Evolutionary conservation across 1,139 yeast genomes (phyloP), one percentile per base, ranked within the genome.

Genomic region (Maudiozyma humilis): DNA sequence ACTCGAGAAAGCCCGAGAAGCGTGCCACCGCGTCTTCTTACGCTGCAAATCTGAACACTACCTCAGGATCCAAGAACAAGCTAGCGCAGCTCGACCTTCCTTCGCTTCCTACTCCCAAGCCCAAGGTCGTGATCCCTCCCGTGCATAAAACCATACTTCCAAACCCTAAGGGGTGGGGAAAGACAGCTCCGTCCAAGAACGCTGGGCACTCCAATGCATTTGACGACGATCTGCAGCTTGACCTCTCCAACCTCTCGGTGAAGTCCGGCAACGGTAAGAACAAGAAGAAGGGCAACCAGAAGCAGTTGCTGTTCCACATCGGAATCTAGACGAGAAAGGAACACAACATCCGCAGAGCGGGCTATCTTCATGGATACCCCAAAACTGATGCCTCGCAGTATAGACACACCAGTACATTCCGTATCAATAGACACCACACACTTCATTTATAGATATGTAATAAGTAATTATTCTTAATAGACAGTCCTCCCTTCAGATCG

Each of bases 1-100:
- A 48, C 16, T 32, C 45, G 5, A 38, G 43, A 35, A 44, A 36
- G 14, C 31, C 39, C 3, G 32, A 36, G 3, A 29, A 40, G 6
- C 32, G 37, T 5, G 30, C 45, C 13, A 38, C 51, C 4, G 16
- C 17, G 4, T 12, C 18, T 13, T 13, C 35, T 2, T 44, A 38
- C 6, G 29, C 48, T 8, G 14, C 38, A 2, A 29, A 37, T n/a
- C 30, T 39, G 18, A 44, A 36, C 2, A 23, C 15, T 12, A 20
- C 19, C 13, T 32, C 18, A 17, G 14, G 30, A 8, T 17, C 25
- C n/a, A 48, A 43, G 31, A 43, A 54, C 35, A 55, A 48, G 41
- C 33, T 64, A 44, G 49, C 63, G 51, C 45, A 57, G 7, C 75
- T 76, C 1, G 63, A 68, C 43, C 75, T 82, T 56, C 86, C 87